Percentiles rank a stretch among this genome's conserved stretches.
Evolutionary conservation across 352 stramenopile genomes (phyloP).

Genomic region (Globisporangium rhizosaccharum): DNA sequence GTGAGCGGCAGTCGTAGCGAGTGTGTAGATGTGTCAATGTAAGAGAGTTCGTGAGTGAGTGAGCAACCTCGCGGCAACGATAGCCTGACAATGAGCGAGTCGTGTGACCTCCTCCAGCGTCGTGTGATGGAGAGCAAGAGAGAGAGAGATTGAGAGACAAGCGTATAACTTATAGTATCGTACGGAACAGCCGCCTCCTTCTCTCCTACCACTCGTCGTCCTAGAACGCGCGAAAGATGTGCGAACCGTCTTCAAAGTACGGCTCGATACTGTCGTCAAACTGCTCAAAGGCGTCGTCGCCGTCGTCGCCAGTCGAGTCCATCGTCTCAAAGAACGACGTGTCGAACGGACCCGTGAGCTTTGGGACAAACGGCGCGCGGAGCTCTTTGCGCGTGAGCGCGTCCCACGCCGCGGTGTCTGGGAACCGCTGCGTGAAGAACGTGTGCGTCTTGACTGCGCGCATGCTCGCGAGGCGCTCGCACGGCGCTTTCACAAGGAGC

Average conservation of each 20-base stretch:
- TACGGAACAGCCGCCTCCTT: too few relatives aligned
- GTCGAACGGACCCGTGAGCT: slow-evolving; percentile 59
- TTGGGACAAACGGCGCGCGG: slow-evolving; percentile 52
- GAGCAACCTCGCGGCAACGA: too few relatives aligned
- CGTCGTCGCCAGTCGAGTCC: slow-evolving; percentile 5
- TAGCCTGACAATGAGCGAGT: too few relatives aligned
- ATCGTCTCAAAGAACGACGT: slow-evolving; percentile 64
- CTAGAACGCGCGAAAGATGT: slow-evolving; percentile 61
- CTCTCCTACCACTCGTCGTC: too few relatives aligned
- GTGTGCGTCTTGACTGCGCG: slow-evolving; percentile 47
- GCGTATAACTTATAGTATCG: too few relatives aligned
- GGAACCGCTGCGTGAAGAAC: slow-evolving; percentile 48
- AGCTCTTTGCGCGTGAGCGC: slow-evolving; percentile 32
- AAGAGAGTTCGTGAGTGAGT: too few relatives aligned
- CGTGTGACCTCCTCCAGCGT: too few relatives aligned
- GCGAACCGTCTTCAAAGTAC: slow-evolving; percentile 63
- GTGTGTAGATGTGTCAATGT: too few relatives aligned
- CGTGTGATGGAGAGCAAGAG: too few relatives aligned
- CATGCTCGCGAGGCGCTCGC: slow-evolving; percentile 35
- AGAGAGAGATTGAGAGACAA: too few relatives aligned
- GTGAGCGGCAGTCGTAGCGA: too few relatives aligned
- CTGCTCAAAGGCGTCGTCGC: slow-evolving; percentile 34
- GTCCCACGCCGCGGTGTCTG: slow-evolving; percentile 32
- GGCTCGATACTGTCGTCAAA: slow-evolving; percentile 42
- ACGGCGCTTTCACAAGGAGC: slow-evolving; percentile 53